phyloP scores from a whole-genome alignment of 129 eudicot species.

The Apium graveolens region DNA sequence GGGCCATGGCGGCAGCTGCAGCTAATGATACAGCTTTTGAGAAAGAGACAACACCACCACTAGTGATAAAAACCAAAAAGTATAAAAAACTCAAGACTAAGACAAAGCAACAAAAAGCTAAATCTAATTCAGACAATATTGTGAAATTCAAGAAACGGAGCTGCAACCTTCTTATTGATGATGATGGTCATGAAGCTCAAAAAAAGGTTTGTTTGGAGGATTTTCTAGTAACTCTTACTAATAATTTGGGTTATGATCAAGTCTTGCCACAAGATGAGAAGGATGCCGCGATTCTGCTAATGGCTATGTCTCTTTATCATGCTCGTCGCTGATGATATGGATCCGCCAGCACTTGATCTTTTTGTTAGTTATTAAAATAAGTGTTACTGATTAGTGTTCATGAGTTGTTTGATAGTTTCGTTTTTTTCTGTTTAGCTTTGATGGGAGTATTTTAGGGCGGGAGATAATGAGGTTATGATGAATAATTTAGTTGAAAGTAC shows the following conservation, averaged over 20 bases:
- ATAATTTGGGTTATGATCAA: background rate
- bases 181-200: background rate
- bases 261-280: constrained; percentile 52
- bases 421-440: background rate
- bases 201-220: constrained; percentile 5
- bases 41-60: constrained; percentile 20
- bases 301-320: constrained; percentile 66
- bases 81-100: constrained; percentile 13
- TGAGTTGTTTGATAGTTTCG: background rate
- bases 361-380: background rate
- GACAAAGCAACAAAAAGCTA: constrained; percentile 22
- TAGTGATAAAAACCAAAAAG: constrained; percentile 22
- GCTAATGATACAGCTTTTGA: constrained; percentile 18
- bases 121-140: background rate
- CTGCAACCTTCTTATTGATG: background rate
- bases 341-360: background rate
- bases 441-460: background rate
- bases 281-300: constrained; percentile 76
- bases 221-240: background rate
- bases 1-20: constrained; percentile 57
- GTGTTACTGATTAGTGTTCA: background rate
- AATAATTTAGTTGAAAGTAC: too few species aligned
- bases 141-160: constrained; percentile 6
- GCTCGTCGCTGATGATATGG: background rate
- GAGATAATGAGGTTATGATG: background rate